Percentiles rank a stretch among this genome's conserved stretches.
phyloP scores from a whole-genome alignment of 129 eudicot genomes.

The Sambucus nigra region DNA sequence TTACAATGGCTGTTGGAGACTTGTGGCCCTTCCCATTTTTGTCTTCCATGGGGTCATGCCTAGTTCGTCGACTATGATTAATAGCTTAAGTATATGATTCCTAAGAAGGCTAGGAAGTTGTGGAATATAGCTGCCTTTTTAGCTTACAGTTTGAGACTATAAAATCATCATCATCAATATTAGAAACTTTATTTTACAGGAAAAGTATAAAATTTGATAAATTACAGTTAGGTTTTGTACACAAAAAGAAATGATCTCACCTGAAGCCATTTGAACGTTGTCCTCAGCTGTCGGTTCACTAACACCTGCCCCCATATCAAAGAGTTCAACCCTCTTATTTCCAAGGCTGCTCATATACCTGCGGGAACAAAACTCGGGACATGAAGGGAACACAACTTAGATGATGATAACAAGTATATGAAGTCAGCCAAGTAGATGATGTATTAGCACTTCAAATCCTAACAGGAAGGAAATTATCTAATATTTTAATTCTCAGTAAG shows the following conservation, averaged over 20 bases:
- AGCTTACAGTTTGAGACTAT: too few species aligned
- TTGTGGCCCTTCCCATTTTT: too few species aligned
- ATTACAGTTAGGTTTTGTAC: too few species aligned
- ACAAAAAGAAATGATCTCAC: slow-evolving; percentile 26
- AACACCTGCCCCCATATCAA: slow-evolving; percentile 87
- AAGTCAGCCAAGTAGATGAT: not conserved
- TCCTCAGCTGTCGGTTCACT: slow-evolving; percentile 88
- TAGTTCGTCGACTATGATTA: too few species aligned
- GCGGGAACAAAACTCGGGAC: slow-evolving; percentile 9
- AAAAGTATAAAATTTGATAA: too few species aligned
- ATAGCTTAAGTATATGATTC: too few species aligned
- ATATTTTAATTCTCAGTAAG: too few species aligned
- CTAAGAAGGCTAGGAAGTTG: too few species aligned
- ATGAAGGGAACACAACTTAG: slow-evolving; percentile 7
- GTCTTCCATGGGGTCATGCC: too few species aligned
- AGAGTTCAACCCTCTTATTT: slow-evolving; percentile 89
- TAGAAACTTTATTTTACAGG: not conserved
- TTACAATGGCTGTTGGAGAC: too few species aligned
- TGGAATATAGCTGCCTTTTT: too few species aligned
- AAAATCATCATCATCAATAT: not conserved
- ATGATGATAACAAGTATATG: not conserved
- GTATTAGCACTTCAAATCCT: not conserved
- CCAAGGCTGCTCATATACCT: slow-evolving; percentile 94
- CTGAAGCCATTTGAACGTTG: slow-evolving; percentile 80
- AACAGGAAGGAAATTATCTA: not conserved